Evolutionary conservation across 495 filamentous ascomycete species (phyloP).

Genomic region (Elasticomyces elasticus): DNA sequence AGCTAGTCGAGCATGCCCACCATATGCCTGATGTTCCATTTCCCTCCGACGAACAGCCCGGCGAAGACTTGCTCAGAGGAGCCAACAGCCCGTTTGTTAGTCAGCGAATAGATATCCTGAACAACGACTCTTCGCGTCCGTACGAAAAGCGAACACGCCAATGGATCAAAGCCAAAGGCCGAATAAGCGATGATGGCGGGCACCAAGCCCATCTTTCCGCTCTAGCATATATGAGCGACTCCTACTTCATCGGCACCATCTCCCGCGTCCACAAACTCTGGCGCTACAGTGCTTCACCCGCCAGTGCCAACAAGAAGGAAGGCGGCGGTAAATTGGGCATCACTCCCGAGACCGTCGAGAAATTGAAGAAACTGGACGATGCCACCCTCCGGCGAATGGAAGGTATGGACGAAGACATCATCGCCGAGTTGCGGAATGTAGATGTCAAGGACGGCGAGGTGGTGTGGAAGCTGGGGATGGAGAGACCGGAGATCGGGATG

Average conservation of each 20-base stretch:
- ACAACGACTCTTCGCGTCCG: conserved; percentile 39
- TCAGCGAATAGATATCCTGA: conserved; percentile 43
- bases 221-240: conserved; percentile 85
- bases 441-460: conserved; percentile 24
- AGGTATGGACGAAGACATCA: conserved; percentile 27
- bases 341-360: conserved; percentile 35
- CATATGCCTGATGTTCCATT: conserved; percentile 44
- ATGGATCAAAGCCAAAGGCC: conserved; percentile 69
- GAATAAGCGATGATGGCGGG: conserved; percentile 62
- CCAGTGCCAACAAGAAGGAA: conserved; percentile 19
- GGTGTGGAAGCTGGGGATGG: not conserved
- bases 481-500: conserved; percentile 63
- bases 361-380: conserved; percentile 15
- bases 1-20: conserved; percentile 49
- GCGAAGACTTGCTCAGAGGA: conserved; percentile 5
- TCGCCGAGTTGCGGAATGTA: conserved; percentile 6
- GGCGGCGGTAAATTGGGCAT: conserved; percentile 28
- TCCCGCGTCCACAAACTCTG: conserved; percentile 63
- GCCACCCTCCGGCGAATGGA: conserved; percentile 29
- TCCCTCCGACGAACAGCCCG: conserved; percentile 22
- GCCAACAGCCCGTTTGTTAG: conserved; percentile 48
- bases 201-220: conserved; percentile 71
- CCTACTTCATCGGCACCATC: conserved; percentile 86
- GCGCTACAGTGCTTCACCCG: conserved; percentile 40
- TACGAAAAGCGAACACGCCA: conserved; percentile 62